phyloP scores from a whole-genome alignment of 2,329 filamentous ascomycete species.

The Tolypocladium nubicola region DNA sequence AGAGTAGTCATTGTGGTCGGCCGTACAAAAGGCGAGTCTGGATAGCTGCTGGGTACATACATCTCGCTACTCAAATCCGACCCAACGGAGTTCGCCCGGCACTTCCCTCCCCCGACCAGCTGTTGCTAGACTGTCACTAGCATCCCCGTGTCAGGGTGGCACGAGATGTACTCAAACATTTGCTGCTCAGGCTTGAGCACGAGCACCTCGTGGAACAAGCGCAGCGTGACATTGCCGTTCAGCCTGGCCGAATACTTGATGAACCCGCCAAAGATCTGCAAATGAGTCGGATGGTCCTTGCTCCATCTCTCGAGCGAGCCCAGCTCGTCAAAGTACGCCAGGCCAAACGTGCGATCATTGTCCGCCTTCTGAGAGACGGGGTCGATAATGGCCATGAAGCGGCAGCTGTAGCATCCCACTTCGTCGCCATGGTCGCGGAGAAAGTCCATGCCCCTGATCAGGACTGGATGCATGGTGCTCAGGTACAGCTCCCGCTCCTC shows the following conservation, averaged over 20 bases:
- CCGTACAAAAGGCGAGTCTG: conserved; percentile 7
- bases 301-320: conserved; percentile 27
- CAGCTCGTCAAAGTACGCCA: conserved; percentile 31
- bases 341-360: conserved; percentile 26
- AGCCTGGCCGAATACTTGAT: conserved; percentile 25
- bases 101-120: neutral
- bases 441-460: conserved; percentile 31
- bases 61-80: neutral
- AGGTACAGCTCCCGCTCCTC: conserved; percentile 31
- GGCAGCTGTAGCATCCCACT: conserved; percentile 32
- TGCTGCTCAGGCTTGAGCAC: conserved; percentile 27
- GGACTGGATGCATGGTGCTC: conserved; percentile 31
- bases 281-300: conserved; percentile 26
- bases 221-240: conserved; percentile 16
- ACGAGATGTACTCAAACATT: conserved; percentile 29
- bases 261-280: conserved; percentile 30
- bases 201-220: conserved; percentile 29
- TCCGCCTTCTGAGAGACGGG: conserved; percentile 7
- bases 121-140: neutral
- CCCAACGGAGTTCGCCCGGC: too few species aligned
- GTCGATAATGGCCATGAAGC: conserved; percentile 31
- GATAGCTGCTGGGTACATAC: neutral
- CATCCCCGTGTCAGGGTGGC: conserved; percentile 25
- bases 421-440: conserved; percentile 28
- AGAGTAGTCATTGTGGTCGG: conserved; percentile 22